Evolutionary conservation across 192 early-diverging fungal species (phyloP).

Genomic region (Allomyces arbusculus): DNA sequence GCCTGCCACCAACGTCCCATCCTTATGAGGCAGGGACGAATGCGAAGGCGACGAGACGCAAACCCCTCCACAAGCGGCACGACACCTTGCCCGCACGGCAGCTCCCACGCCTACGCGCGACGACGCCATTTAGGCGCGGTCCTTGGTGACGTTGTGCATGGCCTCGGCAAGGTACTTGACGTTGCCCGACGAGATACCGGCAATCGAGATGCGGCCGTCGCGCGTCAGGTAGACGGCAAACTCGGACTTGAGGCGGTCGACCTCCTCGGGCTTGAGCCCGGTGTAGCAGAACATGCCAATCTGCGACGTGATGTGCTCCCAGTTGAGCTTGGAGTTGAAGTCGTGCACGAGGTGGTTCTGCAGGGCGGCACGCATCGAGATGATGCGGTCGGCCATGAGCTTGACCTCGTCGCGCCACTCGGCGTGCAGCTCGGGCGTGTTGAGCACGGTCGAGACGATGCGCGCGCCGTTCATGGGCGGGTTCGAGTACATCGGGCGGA

Average conservation of each 20-base stretch:
- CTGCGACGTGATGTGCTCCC: conserved; percentile 81
- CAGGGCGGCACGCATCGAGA: conserved; percentile 65
- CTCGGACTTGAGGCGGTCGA: conserved; percentile 57
- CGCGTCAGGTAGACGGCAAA: conserved; percentile 83
- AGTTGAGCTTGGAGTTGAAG: conserved; percentile 50
- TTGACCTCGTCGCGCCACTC: conserved; percentile 89
- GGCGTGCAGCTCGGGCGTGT: conserved; percentile 38
- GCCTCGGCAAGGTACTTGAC: conserved; percentile 91
- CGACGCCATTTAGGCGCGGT: no score
- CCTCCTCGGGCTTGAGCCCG: conserved; percentile 73
- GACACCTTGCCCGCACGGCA: no score
- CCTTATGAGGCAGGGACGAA: no score
- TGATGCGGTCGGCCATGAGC: conserved; percentile 93
- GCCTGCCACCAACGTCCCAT: no score
- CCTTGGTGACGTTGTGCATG: conserved; percentile 81
- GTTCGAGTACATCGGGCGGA: conserved; percentile 97
- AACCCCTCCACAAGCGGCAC: no score
- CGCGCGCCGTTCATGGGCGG: conserved; percentile 88
- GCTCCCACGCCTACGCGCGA: no score
- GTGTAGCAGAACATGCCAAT: conserved; percentile 99
- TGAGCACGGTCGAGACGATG: conserved; percentile 75
- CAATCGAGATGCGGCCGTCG: conserved; percentile 91
- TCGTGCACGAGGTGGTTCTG: conserved; percentile 60
- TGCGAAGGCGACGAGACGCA: no score
- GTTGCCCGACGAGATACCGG: conserved; percentile 80